Evolutionary conservation across 192 early-diverging fungal genomes (phyloP).

Genomic region (Entomortierella lignicola): DNA sequence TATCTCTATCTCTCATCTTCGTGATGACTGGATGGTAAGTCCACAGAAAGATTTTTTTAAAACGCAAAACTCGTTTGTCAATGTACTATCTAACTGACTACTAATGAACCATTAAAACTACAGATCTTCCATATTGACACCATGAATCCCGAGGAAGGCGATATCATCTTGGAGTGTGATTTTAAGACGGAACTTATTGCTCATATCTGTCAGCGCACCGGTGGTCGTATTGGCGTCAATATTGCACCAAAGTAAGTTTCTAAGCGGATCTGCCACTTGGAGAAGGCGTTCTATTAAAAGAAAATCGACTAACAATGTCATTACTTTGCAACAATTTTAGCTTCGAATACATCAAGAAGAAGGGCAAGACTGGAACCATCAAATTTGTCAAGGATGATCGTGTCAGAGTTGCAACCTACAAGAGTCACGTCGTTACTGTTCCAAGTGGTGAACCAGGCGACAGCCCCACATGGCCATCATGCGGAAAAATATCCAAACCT

Average conservation of each 20-base stretch:
- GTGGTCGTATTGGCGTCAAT: conserved; percentile 68
- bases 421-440: conserved; percentile 75
- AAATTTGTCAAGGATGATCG: conserved; percentile 82
- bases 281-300: too few relatives aligned
- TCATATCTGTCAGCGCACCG: conserved; percentile 68
- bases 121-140: conserved; percentile 42
- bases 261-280: too few relatives aligned
- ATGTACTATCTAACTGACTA: too few relatives aligned
- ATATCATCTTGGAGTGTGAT: conserved; percentile 70
- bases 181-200: conserved; percentile 82
- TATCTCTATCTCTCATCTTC: conserved; percentile 73
- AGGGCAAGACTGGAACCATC: conserved; percentile 73
- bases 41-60: too few relatives aligned
- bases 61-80: too few relatives aligned
- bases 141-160: conserved; percentile 62
- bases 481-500: conserved; percentile 32
- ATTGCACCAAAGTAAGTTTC: conserved; percentile 64
- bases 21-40: conserved; percentile 78
- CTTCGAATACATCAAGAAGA: conserved; percentile 79
- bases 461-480: conserved; percentile 61
- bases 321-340: too few relatives aligned
- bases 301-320: too few relatives aligned
- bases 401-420: conserved; percentile 66
- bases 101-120: too few relatives aligned
- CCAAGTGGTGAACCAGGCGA: conserved; percentile 71